Evolutionary conservation across 306 rosid species (phyloP), one percentile per base, ranked within the genome.

Genomic region (Alnus rubra): DNA sequence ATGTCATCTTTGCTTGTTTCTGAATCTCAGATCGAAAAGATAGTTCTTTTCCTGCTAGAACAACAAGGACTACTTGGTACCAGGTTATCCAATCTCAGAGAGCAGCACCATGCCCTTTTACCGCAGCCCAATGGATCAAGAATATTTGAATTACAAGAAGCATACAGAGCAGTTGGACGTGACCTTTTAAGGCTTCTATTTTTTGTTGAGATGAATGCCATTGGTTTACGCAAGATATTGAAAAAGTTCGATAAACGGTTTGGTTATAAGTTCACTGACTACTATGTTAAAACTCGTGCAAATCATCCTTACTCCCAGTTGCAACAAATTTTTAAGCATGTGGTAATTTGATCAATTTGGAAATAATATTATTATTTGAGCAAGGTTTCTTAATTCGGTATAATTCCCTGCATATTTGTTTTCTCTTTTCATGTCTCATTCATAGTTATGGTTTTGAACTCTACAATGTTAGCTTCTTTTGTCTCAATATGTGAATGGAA

Each of bases 311-410:
- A 91, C 87, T 96, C 99, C 35, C 99, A 93, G 87, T 89, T 96
- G 81, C 99, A 89, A 76, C 99, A 96, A 96, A 97, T 96, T 77
- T 96, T 89, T 87, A 96, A 96, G 88, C 99, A 96, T 84, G 99
- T 96, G 98, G 99, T 95, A 91, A 89, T 78, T 69, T 87, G 74
- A 79, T 71, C 74, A 73, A 42, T 64, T 84, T 83, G 47, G 77
- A 82, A 82, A 76, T 37, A 64, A 64, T 64, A 16, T 64, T 33
- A 16, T 33, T 64, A 15, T 35, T 33, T 64, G 19, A 15, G 19
- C 15, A 31, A 16, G 39, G 1, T 30, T 5, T 63, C 69, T 63
- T 63, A 31, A 31, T 33, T 63, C 31, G 15, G 39, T 9, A 64
- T 35, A 2, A 37, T 16, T 18, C 71, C 49, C 23, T 64, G 19